Evolutionary conservation across 2,329 filamentous ascomycete genomes (phyloP), one percentile per base, ranked within the genome.

Genomic region (Exophiala viscosa): DNA sequence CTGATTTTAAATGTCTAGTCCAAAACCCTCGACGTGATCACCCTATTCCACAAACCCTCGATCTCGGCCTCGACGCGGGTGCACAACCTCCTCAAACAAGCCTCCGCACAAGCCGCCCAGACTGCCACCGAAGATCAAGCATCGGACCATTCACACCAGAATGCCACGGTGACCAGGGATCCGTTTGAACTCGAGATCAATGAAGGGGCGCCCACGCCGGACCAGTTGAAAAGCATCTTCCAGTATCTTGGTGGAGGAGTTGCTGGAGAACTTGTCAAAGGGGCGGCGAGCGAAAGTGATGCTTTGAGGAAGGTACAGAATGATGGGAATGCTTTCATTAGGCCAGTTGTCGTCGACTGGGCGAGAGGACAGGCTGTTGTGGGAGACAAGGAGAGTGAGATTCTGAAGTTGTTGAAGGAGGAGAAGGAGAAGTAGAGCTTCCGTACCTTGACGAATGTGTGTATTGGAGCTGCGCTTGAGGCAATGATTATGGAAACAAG

Each of bases 271-370:
- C 72, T 97, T 20, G 77, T 99, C 47, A 77, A 83, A 63, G 91
- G 88, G 5, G 91, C 93, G 4, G 80, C 71, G 18, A 82, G 84
- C 58, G 81, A 86, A 65, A 80, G 80, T 57, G 91, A 96, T 70
- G 93, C 92, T 2, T 61, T 96, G 66, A 86, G 81, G 72, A 87
- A 82, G 72, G 84, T 95, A 65, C 88, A 86, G 69, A 78, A 86
- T 71, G 85, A 81, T 70, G 72, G 74, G 1, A 78, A 83, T 28
- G 82, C 70, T 64, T 91, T 97, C 69, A 75, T 86, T 64, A 75
- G 85, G 61, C 92, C 92, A 20, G 73, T 96, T 68, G 88, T 93
- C 53, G 92, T 97, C 47, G 92, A 97, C 69, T 97, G 93, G 93
- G 89, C 87, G 68, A 91, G 92, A 69, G 93, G 91, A 60, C 87